A percentile compares a stretch with the other conserved stretches of the same genome.
Conservation (phyloP, 1,284 basidiomycete species). For the Retiboletus flavoniger region DNA sequence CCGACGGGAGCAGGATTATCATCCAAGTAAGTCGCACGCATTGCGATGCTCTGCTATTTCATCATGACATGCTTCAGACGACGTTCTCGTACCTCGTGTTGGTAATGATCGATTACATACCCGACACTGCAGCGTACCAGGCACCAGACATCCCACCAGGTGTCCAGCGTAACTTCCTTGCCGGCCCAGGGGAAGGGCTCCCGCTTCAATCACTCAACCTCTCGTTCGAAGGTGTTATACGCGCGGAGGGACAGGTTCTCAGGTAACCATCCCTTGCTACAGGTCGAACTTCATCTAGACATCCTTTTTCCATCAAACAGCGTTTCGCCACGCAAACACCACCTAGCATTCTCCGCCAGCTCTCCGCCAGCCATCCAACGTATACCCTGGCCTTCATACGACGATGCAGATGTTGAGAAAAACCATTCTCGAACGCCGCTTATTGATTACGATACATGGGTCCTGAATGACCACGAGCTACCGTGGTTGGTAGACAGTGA, state of each 20-base stretch:
- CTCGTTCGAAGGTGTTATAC: slow-evolving; percentile 79
- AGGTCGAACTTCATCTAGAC: slow-evolving; percentile 2
- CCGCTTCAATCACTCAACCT: slow-evolving; percentile 64
- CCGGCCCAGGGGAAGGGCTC: slow-evolving; percentile 77
- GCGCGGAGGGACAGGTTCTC: slow-evolving; percentile 71
- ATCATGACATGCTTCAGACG: slow-evolving; percentile 49
- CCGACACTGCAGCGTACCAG: slow-evolving; percentile 56
- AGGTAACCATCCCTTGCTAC: slow-evolving; percentile 44
- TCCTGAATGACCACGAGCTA: slow-evolving; percentile 65
- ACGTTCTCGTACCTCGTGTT: slow-evolving; percentile 76
- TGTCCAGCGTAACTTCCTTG: slow-evolving; percentile 64
- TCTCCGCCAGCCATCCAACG: slow-evolving; percentile 71
- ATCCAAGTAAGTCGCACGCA: slow-evolving; percentile 61
- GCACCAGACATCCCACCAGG: slow-evolving; percentile 50
- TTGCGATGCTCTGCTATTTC: slow-evolving; percentile 5
- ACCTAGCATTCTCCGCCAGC: slow-evolving; percentile 70
- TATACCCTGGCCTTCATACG: slow-evolving; percentile 73
- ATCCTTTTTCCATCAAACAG: slow-evolving; percentile 37
- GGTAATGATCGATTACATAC: slow-evolving; percentile 63
- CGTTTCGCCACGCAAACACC: slow-evolving; percentile 67
- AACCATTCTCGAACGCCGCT: slow-evolving; percentile 28
- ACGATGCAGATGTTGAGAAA: slow-evolving; percentile 41
- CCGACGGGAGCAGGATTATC: slow-evolving; percentile 74
- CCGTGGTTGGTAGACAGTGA: slow-evolving; percentile 71
- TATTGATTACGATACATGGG: slow-evolving; percentile 66